A percentile compares a stretch with the other conserved stretches of the same genome.
phyloP scores from a whole-genome alignment of 805 yeast species.

The Suhomyces pyralidae region DNA sequence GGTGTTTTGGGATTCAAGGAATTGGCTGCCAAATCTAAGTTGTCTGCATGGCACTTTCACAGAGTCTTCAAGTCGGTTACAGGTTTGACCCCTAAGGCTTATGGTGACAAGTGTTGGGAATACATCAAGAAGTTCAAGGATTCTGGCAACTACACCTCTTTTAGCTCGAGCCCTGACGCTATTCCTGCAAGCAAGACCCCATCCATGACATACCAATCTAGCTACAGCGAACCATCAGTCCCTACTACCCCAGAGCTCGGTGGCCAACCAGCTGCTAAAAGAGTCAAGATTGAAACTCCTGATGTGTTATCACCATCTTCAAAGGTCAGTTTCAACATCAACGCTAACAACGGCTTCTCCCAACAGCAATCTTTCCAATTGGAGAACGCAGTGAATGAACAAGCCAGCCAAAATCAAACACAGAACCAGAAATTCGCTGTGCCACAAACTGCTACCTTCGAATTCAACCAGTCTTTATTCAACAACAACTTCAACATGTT shows the following conservation, averaged over 20 bases:
- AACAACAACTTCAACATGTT: constrained; percentile 12
- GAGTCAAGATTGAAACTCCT: constrained; percentile 10
- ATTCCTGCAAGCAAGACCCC: neutral
- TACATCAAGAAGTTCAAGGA: constrained; percentile 24
- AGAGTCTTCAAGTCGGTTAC: constrained; percentile 84
- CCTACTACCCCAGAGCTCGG: constrained; percentile 11
- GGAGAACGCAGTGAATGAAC: neutral
- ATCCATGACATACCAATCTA: constrained; percentile 4
- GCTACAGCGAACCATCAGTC: constrained; percentile 4
- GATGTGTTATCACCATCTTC: constrained; percentile 3
- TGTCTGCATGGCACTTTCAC: constrained; percentile 92
- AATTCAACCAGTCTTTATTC: constrained; percentile 8
- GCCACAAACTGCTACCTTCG: constrained; percentile 13
- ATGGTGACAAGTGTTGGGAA: constrained; percentile 80
- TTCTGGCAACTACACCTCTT: constrained; percentile 10
- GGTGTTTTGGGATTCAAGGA: constrained; percentile 83
- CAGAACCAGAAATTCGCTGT: constrained; percentile 3
- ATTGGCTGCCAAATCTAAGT: constrained; percentile 76
- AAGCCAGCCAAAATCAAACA: neutral
- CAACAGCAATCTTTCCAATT: neutral
- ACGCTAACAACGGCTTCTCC: neutral
- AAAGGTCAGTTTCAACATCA: constrained; percentile 5
- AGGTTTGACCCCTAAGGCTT: constrained; percentile 83
- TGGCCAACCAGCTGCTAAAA: constrained; percentile 11
- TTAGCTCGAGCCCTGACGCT: neutral